phyloP scores from a whole-genome alignment of 805 yeast species.

The Wickerhamomyces ciferrii region DNA sequence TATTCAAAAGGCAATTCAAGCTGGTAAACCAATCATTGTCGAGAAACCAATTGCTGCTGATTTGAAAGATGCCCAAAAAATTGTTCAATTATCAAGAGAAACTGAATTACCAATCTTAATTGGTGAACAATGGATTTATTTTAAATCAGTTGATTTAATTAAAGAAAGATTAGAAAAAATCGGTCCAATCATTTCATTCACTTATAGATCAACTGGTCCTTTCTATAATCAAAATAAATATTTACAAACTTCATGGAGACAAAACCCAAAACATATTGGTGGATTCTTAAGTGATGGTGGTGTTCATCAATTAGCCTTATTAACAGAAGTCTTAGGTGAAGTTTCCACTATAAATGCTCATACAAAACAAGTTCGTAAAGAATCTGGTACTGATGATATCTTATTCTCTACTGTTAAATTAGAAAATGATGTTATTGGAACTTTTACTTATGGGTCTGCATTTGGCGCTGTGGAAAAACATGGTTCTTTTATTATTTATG shows the following conservation, averaged over 20 bases:
- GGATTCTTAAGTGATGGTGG: constrained; percentile 94
- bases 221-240: constrained; percentile 59
- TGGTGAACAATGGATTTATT: constrained; percentile 84
- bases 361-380: constrained; percentile 70
- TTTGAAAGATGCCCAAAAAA: constrained; percentile 71
- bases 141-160: constrained; percentile 50
- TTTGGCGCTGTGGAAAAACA: constrained; percentile 77
- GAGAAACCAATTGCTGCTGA: constrained; percentile 94
- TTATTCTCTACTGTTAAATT: constrained; percentile 64
- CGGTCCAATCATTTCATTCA: constrained; percentile 66
- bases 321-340: constrained; percentile 77
- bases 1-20: constrained; percentile 62
- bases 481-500: constrained; percentile 65
- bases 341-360: constrained; percentile 68
- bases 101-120: constrained; percentile 68
- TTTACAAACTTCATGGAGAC: constrained; percentile 77
- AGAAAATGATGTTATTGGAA: constrained; percentile 61
- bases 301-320: constrained; percentile 87
- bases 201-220: constrained; percentile 71
- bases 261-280: constrained; percentile 86
- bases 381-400: constrained; percentile 79
- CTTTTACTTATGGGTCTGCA: constrained; percentile 83
- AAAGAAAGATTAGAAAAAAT: constrained; percentile 59
- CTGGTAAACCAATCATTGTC: constrained; percentile 72
- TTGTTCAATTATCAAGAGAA: constrained; percentile 59